Percentiles rank a stretch among this genome's conserved stretches.
phyloP scores from a whole-genome alignment of 2,329 filamentous ascomycete genomes.

The Penicillium aurantiogriseum region DNA sequence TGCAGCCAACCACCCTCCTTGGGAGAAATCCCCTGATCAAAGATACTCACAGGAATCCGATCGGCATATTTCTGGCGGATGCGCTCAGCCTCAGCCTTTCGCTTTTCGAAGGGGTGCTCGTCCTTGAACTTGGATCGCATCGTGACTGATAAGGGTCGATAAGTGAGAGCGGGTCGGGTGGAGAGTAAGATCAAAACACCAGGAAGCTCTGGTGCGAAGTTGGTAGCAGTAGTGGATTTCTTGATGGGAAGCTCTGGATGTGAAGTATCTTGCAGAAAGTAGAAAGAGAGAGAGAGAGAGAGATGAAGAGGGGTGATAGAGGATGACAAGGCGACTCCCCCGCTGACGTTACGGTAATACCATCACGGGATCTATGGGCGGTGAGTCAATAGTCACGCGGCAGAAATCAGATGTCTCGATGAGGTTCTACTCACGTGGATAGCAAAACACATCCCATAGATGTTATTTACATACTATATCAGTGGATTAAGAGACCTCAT shows the following conservation, averaged over 20 bases:
- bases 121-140: conserved; percentile 99
- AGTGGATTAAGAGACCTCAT: neutral
- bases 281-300: conserved; percentile 18
- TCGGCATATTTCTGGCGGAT: conserved; percentile 99
- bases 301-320: conserved; percentile 25
- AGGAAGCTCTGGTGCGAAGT: conserved; percentile 18
- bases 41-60: conserved; percentile 82
- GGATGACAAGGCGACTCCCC: conserved; percentile 32
- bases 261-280: conserved; percentile 17
- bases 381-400: conserved; percentile 20
- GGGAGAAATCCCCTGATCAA: neutral
- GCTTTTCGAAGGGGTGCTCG: conserved; percentile 99
- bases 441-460: neutral
- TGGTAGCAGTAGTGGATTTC: conserved; percentile 17
- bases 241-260: conserved; percentile 12
- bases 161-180: conserved; percentile 25
- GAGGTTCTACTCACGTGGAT: conserved; percentile 14
- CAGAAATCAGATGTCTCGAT: conserved; percentile 9
- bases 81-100: conserved; percentile 98
- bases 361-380: conserved; percentile 24
- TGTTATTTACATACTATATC: neutral
- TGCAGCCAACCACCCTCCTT: neutral
- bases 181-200: conserved; percentile 12
- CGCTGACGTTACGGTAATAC: conserved; percentile 28
- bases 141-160: conserved; percentile 48